Conservation (phyloP, 208 protist species). For the Leishmania gerbilli region DNA sequence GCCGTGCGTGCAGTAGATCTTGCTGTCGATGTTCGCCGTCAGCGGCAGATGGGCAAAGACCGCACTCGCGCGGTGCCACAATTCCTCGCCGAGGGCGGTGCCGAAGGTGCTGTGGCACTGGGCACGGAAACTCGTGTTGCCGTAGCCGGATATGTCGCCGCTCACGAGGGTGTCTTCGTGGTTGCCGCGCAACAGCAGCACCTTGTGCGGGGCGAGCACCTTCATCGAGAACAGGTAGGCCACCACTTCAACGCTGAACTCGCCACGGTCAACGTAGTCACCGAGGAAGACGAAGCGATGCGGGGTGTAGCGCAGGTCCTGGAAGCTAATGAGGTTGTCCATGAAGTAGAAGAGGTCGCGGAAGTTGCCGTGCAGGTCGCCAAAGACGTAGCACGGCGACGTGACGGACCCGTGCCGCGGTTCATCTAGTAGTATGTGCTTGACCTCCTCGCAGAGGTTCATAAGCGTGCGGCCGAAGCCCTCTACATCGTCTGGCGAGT, state of each 20-base stretch:
- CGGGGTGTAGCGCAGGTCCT: slow-evolving; percentile 91
- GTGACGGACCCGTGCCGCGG: slow-evolving; percentile 62
- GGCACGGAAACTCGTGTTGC: slow-evolving; percentile 84
- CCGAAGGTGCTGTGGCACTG: slow-evolving; percentile 90
- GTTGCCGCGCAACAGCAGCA: slow-evolving; percentile 94
- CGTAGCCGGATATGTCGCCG: slow-evolving; percentile 90
- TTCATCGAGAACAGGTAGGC: slow-evolving; percentile 94
- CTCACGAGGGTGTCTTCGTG: slow-evolving; percentile 94
- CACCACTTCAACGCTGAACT: slow-evolving; percentile 92
- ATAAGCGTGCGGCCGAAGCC: slow-evolving; percentile 86
- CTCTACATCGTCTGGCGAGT: slow-evolving; percentile 73
- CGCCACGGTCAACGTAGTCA: slow-evolving; percentile 98
- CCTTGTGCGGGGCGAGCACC: slow-evolving; percentile 88
- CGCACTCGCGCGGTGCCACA: slow-evolving; percentile 86
- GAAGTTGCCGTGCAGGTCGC: slow-evolving; percentile 95
- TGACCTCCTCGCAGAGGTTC: slow-evolving; percentile 76
- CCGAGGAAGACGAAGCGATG: slow-evolving; percentile 98
- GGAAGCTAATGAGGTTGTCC: slow-evolving; percentile 90
- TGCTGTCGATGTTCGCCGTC: slow-evolving; percentile 90
- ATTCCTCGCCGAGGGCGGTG: slow-evolving; percentile 75
- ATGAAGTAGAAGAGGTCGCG: slow-evolving; percentile 94
- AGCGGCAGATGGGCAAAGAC: slow-evolving; percentile 90
- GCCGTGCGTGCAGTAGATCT: slow-evolving; percentile 95
- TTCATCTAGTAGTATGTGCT: slow-evolving; percentile 65
- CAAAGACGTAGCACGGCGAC: slow-evolving; percentile 95